Evolutionary conservation across 306 rosid species (phyloP).

Genomic region (Abrus precatorius): DNA sequence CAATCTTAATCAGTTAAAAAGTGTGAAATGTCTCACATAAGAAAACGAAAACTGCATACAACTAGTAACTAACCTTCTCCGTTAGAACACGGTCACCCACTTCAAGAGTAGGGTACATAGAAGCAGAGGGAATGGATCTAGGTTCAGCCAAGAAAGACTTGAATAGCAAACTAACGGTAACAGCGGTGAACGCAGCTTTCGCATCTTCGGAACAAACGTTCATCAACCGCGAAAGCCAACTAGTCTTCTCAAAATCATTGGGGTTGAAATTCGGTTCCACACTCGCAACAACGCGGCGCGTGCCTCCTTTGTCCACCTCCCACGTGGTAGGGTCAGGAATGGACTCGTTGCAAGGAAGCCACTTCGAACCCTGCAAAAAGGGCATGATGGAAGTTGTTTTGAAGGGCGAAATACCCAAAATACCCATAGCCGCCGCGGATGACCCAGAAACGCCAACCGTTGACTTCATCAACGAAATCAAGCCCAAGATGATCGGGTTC

Average conservation of each 20-base stretch:
- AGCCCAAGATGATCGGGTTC: conserved; percentile 71
- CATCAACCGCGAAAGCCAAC: conserved; percentile 77
- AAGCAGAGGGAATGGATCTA: conserved; percentile 88
- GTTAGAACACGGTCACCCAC: conserved; percentile 94
- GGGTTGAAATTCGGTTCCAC: conserved; percentile 23
- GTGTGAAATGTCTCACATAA: background rate
- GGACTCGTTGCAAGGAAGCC: conserved; percentile 79
- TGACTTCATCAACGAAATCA: conserved; percentile 85
- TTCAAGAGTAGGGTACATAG: conserved; percentile 91
- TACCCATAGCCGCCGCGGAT: conserved; percentile 55
- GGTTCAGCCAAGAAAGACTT: conserved; percentile 92
- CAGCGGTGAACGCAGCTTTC: conserved; percentile 80
- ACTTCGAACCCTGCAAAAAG: conserved; percentile 75
- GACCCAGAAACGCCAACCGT: conserved; percentile 64
- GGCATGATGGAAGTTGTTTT: conserved; percentile 72
- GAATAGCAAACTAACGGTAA: conserved; percentile 77
- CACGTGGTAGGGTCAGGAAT: conserved; percentile 50
- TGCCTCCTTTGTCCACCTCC: conserved; percentile 75
- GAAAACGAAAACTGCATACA: background rate
- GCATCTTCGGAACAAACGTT: conserved; percentile 76
- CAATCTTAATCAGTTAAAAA: conserved; percentile 25
- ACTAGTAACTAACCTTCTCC: conserved; percentile 78
- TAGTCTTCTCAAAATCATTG: conserved; percentile 53
- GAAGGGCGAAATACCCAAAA: conserved; percentile 72
- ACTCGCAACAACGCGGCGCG: conserved; percentile 30